These are phyloP conservation scores for Aspergillus sclerotiicarbonarius DNA, from an alignment of 495 filamentous ascomycete genomes.

Conservation along the genomic window DNA sequence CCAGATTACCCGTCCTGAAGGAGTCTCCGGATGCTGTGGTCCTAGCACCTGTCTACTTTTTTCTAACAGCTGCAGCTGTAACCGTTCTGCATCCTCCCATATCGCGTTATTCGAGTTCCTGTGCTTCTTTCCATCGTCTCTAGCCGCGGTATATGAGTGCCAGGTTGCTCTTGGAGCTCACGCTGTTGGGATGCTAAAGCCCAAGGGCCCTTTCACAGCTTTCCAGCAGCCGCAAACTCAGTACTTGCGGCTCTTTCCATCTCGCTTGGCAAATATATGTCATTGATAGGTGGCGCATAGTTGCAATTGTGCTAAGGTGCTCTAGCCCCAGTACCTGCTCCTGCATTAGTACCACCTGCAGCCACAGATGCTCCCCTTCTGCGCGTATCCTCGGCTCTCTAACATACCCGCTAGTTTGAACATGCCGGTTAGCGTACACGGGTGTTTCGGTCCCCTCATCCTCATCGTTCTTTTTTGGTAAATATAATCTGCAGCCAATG, in stretches of 20 bases:
- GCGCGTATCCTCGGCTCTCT: not conserved
- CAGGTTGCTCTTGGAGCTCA: not conserved
- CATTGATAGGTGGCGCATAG: not conserved
- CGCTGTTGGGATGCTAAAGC: not conserved
- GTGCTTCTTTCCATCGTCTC: constrained; percentile 38
- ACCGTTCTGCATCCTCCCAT: constrained; percentile 54
- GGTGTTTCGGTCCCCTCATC: constrained; percentile 15
- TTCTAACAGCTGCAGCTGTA: not conserved
- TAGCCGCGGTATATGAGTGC: not conserved
- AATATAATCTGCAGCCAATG: constrained; percentile 30
- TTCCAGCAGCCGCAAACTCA: not conserved
- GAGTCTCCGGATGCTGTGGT: not conserved
- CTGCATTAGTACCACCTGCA: not conserved
- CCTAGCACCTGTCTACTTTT: not conserved
- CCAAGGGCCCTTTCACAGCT: not conserved
- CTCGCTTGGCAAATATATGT: too few relatives aligned
- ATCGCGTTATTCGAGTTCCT: constrained; percentile 39
- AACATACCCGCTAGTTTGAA: not conserved
- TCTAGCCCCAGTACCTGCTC: not conserved
- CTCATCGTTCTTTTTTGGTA: too few relatives aligned
- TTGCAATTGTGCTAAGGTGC: not conserved
- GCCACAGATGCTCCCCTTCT: not conserved
- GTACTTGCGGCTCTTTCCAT: too few relatives aligned
- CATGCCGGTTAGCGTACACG: not conserved
- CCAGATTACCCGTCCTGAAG: not conserved